These are phyloP conservation scores for Castanopsis chinensis DNA, from an alignment of 306 rosid genomes.

Conservation along the genomic window DNA sequence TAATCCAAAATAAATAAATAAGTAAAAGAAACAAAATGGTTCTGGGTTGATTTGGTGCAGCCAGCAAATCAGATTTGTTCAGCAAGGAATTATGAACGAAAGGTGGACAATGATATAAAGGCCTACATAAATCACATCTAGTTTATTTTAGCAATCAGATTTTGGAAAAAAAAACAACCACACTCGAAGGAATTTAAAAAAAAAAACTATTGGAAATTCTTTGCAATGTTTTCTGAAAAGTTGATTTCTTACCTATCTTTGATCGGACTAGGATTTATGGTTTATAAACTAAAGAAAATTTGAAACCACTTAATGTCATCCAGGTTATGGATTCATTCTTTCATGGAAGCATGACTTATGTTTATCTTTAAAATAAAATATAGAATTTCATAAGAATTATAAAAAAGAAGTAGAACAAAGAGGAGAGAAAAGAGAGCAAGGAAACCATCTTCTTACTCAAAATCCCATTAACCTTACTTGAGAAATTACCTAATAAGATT, in stretches of 20 bases:
- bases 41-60: no score
- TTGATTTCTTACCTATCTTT: not conserved
- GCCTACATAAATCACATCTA: no score
- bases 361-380: not conserved
- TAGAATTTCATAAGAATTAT: not conserved
- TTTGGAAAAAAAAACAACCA: not conserved
- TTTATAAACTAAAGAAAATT: no score
- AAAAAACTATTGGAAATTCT: not conserved
- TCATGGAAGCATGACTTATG: not conserved
- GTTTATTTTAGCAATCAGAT: no score
- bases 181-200: no score
- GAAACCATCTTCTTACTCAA: not conserved
- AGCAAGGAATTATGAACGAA: no score
- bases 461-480: not conserved
- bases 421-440: not conserved
- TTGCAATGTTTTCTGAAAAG: not conserved
- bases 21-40: no score
- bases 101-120: no score
- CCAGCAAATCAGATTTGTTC: no score
- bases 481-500: not conserved
- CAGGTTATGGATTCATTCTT: no score
- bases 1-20: no score
- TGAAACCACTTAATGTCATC: no score
- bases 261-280: not conserved
- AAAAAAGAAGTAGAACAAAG: not conserved